Base-by-base conservation (phyloP, 2,329 filamentous ascomycete species). In the Neocatenulostroma microsporum region DNA sequence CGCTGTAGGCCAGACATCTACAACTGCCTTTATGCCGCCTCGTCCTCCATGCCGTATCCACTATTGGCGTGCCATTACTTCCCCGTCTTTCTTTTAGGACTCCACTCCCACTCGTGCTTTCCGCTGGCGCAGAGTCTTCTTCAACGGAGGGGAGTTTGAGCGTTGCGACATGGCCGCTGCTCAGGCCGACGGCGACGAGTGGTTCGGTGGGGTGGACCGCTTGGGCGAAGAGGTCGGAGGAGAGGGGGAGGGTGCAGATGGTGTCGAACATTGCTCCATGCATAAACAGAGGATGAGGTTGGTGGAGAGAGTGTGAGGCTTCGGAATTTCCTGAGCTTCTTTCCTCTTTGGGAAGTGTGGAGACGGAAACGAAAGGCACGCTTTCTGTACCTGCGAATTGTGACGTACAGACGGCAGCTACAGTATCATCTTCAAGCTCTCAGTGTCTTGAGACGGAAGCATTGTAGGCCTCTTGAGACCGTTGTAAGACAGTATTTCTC, bases 221-320 rank as follows among this genome's bases (percentile, higher is more conserved):
- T 62, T 94, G 87, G 2, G 85, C 66, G 66, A 98, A 96, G 53
- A 98, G 72, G 56, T 96, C 91, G 39, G 84, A 76, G 40, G 76
- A 75, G 30, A 96, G 77, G 45, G 88, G 87, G 30, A 96, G 76
- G 18, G 84, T 86, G 70, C 89, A 95, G 47, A 94, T 74, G 47
- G 86, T 94, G 62, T 95, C 87, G 57, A 93, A 85, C 85, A 93
- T 93, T 54, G 46, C n/a, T n/a, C n/a, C n/a, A n/a, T n/a, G n/a
- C n/a, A n/a, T n/a, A n/a, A n/a, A n/a, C n/a, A n/a, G n/a, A n/a
- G n/a, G n/a, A n/a, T n/a, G 30, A 20, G 19, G 35, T 17, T 6
- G 28, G 7, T 8, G 26, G 9, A 27, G 23, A 21, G 4, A 21
- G 5, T 18, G 17, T 21, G 7, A 21, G 13, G 30, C 5, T 30